These are phyloP conservation scores for Picochlorum sp. DNA, from an alignment of 139 green algal genomes.

Conservation along the genomic window DNA sequence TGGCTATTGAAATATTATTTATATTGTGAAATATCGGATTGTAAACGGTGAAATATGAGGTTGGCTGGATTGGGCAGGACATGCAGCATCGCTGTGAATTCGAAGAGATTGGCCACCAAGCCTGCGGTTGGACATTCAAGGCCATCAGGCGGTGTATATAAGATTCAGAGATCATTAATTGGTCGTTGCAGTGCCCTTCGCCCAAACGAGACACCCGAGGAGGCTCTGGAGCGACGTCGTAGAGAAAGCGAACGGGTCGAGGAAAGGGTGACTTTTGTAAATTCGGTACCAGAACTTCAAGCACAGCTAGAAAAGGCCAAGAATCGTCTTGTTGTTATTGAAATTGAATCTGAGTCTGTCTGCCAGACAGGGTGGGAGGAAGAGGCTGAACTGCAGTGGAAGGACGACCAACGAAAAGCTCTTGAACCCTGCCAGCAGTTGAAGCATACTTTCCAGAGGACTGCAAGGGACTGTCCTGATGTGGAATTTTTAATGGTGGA, in stretches of 20 bases:
- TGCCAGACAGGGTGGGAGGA: conserved; percentile 66
- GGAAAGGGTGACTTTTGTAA: conserved; percentile 46
- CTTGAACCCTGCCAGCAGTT: conserved; percentile 48
- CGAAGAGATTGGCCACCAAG: too few relatives aligned
- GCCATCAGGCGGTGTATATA: neutral
- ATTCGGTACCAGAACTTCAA: conserved; percentile 34
- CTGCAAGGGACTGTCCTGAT: conserved; percentile 64
- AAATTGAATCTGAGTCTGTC: conserved; percentile 50
- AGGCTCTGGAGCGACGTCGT: conserved; percentile 46
- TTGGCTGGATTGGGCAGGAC: too few relatives aligned
- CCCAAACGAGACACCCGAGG: conserved; percentile 44
- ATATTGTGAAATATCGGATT: too few relatives aligned
- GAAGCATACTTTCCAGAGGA: conserved; percentile 66
- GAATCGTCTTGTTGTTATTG: conserved; percentile 65
- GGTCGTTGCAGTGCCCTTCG: conserved; percentile 5
- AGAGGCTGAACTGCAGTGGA: conserved; percentile 74
- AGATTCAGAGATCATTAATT: neutral
- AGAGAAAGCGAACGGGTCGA: conserved; percentile 56
- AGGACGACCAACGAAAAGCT: conserved; percentile 46
- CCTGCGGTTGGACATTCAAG: neutral
- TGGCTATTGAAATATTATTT: too few relatives aligned
- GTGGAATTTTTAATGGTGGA: conserved; percentile 59
- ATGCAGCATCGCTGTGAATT: too few relatives aligned
- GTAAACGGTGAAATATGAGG: too few relatives aligned
- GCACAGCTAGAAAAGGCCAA: conserved; percentile 37